phyloP scores from a whole-genome alignment of 306 rosid genomes.

The Cicer chorassanicum region DNA sequence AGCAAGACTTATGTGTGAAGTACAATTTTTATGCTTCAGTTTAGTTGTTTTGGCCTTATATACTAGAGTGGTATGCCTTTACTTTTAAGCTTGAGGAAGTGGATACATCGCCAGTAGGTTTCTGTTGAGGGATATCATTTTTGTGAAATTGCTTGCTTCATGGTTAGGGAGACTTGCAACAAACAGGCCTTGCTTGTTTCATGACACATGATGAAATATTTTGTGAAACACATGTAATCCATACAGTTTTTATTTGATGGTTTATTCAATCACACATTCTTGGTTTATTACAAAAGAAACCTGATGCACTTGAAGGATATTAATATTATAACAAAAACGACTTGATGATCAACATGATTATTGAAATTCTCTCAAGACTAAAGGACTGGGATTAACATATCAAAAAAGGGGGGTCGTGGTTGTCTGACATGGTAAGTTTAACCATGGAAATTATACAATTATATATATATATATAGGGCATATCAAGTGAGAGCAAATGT shows the following conservation, averaged over 20 bases:
- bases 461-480: too few species aligned
- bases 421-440: not conserved
- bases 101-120: not conserved
- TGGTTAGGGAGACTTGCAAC: not conserved
- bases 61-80: not conserved
- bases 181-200: not conserved
- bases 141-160: not conserved
- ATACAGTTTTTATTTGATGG: not conserved
- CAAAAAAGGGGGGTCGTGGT: not conserved
- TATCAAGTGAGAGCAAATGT: too few species aligned
- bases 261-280: not conserved
- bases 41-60: not conserved
- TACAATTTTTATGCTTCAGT: not conserved
- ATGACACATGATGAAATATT: not conserved
- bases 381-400: not conserved
- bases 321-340: not conserved
- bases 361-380: not conserved
- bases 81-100: not conserved
- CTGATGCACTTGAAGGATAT: not conserved
- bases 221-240: not conserved
- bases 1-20: not conserved
- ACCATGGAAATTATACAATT: not conserved
- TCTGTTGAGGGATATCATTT: not conserved
- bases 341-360: not conserved
- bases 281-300: not conserved